Base-by-base conservation (phyloP, 192 early-diverging fungal species). In the Rhizoclosmatium sp. region DNA sequence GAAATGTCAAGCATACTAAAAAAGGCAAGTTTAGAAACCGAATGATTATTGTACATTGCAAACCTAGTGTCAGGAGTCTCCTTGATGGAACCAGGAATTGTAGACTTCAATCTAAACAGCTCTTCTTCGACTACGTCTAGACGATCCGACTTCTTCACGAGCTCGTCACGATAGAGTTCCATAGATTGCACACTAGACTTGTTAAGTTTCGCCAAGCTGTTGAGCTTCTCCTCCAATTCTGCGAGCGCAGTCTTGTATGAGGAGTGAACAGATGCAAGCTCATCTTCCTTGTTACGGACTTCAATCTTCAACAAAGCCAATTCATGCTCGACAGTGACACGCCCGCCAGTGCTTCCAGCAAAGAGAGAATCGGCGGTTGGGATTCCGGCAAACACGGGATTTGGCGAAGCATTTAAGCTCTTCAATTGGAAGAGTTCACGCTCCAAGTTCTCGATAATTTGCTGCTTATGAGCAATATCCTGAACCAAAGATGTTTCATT, bases 141-240 rank as follows among this genome's bases (percentile, higher is more conserved):
- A 41, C 4, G 64, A 47, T 42, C 56, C 19, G 39, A 48, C 65
- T 83, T 85, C 47, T 69, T 75, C 74, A 59, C 14, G 51, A 83
- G 54, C 51, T 83, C 78, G 46, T 81, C 70, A 3, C 82, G 71
- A 75, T 83, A 80, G 4, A 76, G 61, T n/a, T 83, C 82, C 82
- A 83, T 81, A 5, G 78, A 70, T 68, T 76, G 66, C 4, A 76
- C 72, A 49, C 71, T 76, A 10, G 78, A 70, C 47, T 83, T 81
- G 31, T 65, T 73, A 40, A 83, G 42, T 54, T 78, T 71, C 21
- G 58, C 62, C 40, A 59, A 81, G n/a, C 51, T 70, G 44, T 70
- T 65, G 4, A 80, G 7, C 65, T 83, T 83, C 47, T 81, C 79
- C 40, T 83, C 79, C 46, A 75, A 40, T 2, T 67, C 79, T 4